Evolutionary conservation across 2,329 filamentous ascomycete species (phyloP).

Genomic region (Rosellinia necatrix): DNA sequence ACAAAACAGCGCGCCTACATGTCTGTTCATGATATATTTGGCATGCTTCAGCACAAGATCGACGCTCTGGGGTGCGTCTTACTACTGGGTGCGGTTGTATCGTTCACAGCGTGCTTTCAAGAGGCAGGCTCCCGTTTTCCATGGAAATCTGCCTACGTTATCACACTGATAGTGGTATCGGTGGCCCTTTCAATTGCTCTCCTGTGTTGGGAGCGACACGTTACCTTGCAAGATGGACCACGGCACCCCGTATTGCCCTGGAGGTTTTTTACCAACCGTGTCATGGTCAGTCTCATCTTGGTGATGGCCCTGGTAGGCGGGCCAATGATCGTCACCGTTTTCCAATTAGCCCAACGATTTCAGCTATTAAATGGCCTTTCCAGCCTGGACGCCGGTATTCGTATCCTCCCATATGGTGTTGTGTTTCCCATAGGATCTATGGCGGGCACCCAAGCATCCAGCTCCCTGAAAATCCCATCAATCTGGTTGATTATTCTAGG

Average conservation of each 20-base stretch:
- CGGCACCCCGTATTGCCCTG: not conserved
- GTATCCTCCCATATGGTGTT: conserved; percentile 25
- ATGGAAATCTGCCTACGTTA: conserved; percentile 30
- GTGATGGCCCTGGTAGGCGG: conserved; percentile 18
- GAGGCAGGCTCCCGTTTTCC: conserved; percentile 26
- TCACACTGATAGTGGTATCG: conserved; percentile 18
- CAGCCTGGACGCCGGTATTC: conserved; percentile 24
- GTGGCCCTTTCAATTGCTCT: conserved; percentile 1
- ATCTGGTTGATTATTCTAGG: conserved; percentile 23
- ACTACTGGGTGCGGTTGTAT: conserved; percentile 15
- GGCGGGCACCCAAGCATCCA: conserved; percentile 1
- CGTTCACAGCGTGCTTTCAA: conserved; percentile 20
- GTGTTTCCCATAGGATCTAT: conserved; percentile 7
- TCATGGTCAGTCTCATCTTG: not conserved
- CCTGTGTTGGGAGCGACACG: not conserved
- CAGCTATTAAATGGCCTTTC: conserved; percentile 24
- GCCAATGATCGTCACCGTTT: conserved; percentile 15
- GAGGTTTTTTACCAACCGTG: not conserved
- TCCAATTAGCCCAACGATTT: conserved; percentile 26
- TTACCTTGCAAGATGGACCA: not conserved
- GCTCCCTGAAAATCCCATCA: conserved; percentile 23
- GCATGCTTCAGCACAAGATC: no score
- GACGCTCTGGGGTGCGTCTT: conserved; percentile 24
- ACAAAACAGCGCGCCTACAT: no score
- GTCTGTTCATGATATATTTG: no score